A percentile compares a stretch with the other conserved stretches of the same genome.
These are phyloP conservation scores for Cutaneotrichosporon cutaneum DNA, from an alignment of 1,284 basidiomycete species.

Conservation along the genomic window DNA sequence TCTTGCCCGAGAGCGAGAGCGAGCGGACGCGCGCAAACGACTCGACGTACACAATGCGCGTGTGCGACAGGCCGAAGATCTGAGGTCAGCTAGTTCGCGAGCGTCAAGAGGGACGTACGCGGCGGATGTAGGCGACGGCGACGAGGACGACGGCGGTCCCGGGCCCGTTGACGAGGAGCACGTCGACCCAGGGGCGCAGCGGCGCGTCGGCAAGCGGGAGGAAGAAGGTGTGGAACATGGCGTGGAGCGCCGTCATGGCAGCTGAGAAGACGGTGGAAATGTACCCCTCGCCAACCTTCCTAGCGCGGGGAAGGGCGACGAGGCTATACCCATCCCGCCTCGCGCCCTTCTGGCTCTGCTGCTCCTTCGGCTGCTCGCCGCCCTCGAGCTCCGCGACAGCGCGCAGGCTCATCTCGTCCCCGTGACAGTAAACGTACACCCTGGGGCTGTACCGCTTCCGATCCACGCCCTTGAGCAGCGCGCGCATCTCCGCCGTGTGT, in stretches of 20 bases:
- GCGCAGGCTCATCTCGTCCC: conserved; percentile 63
- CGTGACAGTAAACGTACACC: conserved; percentile 78
- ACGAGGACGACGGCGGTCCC: conserved; percentile 88
- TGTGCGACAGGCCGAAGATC: conserved; percentile 72
- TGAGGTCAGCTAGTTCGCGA: conserved; percentile 52
- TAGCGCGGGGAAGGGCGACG: conserved; percentile 75
- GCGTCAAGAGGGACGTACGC: conserved; percentile 65
- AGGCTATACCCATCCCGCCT: conserved; percentile 48
- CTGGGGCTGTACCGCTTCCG: conserved; percentile 72
- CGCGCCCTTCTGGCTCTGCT: neutral
- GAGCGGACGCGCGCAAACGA: conserved; percentile 85
- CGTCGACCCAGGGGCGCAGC: conserved; percentile 62
- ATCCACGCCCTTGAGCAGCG: conserved; percentile 73
- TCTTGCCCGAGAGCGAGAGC: conserved; percentile 79
- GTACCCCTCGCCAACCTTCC: conserved; percentile 75
- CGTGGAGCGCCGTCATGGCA: conserved; percentile 61
- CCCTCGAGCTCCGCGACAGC: conserved; percentile 61
- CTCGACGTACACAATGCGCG: conserved; percentile 84
- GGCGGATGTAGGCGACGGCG: conserved; percentile 67
- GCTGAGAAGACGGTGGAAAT: conserved; percentile 67
- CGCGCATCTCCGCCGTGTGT: conserved; percentile 85
- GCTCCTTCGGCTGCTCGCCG: conserved; percentile 32
- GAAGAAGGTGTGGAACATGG: conserved; percentile 62
- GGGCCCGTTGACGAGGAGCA: conserved; percentile 89
- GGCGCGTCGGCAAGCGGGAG: conserved; percentile 53